A percentile compares a stretch with the other conserved stretches of the same genome.
Evolutionary conservation across 306 rosid species (phyloP).

Genomic region (Acacia crassicarpa): DNA sequence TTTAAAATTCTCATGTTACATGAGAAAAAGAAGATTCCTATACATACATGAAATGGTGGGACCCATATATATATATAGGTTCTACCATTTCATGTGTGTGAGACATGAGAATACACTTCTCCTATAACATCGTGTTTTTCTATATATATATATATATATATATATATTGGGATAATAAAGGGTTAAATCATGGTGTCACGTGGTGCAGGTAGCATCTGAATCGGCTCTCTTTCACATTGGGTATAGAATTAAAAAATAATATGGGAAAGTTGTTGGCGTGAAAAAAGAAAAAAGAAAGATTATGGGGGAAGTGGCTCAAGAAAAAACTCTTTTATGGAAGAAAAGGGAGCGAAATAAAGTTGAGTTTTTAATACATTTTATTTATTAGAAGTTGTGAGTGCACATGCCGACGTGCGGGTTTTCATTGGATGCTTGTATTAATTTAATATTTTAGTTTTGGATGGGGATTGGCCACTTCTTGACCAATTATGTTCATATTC

Average conservation of each 20-base stretch:
- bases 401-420: neutral
- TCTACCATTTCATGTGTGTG: too few species aligned
- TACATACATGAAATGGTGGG: too few species aligned
- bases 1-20: too few species aligned
- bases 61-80: too few species aligned
- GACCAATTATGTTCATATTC: constrained; percentile 10
- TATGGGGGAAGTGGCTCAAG: neutral
- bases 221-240: neutral
- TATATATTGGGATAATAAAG: neutral
- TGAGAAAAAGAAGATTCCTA: too few species aligned
- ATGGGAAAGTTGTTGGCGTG: neutral
- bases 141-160: too few species aligned
- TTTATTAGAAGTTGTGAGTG: neutral
- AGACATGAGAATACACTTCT: too few species aligned
- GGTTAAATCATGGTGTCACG: neutral
- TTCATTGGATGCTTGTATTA: neutral
- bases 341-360: neutral
- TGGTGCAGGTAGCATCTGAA: neutral
- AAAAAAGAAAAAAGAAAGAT: neutral
- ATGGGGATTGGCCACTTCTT: neutral
- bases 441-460: neutral
- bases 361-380: neutral
- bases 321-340: neutral
- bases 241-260: neutral
- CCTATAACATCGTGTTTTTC: too few species aligned